Percentiles rank a stretch among this genome's conserved stretches.
Conservation (phyloP, 176 grass and related monocot species). For the Rhynchospora pubera region DNA sequence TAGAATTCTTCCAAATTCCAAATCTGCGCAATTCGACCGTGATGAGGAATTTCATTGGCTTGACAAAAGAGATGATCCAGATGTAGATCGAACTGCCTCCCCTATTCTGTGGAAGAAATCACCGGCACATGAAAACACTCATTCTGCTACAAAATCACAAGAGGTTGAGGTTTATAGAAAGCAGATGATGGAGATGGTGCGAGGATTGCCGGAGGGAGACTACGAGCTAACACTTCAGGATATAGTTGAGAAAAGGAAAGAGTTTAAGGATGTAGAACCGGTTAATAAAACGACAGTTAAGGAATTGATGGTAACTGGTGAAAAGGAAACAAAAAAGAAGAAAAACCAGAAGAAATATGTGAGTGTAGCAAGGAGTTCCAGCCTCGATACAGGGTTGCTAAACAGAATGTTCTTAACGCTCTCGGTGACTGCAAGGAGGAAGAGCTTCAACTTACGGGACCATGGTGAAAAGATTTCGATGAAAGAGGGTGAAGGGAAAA, state of each 20-base stretch:
- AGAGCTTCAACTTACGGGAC: constrained; percentile 42
- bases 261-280: constrained; percentile 13
- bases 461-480: not conserved
- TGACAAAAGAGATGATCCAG: not conserved
- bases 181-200: constrained; percentile 78
- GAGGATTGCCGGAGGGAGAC: constrained; percentile 41
- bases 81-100: not conserved
- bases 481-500: constrained; percentile 6
- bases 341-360: constrained; percentile 27
- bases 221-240: constrained; percentile 90
- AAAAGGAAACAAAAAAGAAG: constrained; percentile 25
- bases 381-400: constrained; percentile 49
- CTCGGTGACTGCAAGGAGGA: constrained; percentile 35
- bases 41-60: not conserved
- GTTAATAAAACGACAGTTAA: not conserved
- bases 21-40: not conserved
- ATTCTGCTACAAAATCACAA: constrained; percentile 27
- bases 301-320: not conserved
- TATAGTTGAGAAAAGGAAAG: constrained; percentile 50
- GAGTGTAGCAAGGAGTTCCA: constrained; percentile 45
- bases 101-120: not conserved
- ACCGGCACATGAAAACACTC: not conserved
- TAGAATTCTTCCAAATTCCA: constrained; percentile 11
- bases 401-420: constrained; percentile 63
- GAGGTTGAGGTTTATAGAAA: constrained; percentile 60